Conservation (phyloP, 768 basidiomycete genomes). For the Lanmaoa rubissima region DNA sequence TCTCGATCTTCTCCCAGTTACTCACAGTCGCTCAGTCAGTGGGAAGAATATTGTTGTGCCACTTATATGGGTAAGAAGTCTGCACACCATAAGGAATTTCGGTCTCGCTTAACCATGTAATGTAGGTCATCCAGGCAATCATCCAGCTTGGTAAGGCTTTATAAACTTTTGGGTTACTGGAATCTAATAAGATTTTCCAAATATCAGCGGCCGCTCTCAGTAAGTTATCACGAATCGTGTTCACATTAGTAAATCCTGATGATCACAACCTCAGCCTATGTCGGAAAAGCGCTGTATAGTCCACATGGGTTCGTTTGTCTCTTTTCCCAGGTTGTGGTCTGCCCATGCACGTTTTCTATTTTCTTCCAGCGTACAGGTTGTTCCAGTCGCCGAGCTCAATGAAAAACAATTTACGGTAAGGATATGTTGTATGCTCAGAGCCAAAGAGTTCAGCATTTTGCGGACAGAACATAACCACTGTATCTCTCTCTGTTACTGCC, state of each 20-base stretch:
- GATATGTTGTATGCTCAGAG: no score
- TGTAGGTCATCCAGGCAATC: neutral
- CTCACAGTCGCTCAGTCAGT: neutral
- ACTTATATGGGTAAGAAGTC: slow-evolving; percentile 2
- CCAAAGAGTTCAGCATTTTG: neutral
- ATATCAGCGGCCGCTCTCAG: neutral
- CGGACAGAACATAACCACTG: neutral
- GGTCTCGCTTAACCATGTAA: neutral
- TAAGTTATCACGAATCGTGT: neutral
- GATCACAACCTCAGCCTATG: neutral
- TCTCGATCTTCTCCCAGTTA: neutral
- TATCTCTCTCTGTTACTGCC: neutral
- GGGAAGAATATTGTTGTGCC: neutral
- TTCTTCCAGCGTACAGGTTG: neutral
- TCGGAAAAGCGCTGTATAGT: neutral
- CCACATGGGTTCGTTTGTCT: neutral
- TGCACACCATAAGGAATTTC: no score
- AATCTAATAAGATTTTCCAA: neutral
- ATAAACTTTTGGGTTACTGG: no score
- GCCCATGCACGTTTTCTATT: neutral
- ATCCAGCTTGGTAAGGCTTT: slow-evolving; percentile 4
- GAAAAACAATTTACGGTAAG: neutral
- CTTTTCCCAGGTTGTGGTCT: neutral
- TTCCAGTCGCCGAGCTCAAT: neutral
- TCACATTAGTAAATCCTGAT: neutral